Evolutionary conservation across 495 filamentous ascomycete genomes (phyloP).

Genomic region (Sabuloglossum arenarium): DNA sequence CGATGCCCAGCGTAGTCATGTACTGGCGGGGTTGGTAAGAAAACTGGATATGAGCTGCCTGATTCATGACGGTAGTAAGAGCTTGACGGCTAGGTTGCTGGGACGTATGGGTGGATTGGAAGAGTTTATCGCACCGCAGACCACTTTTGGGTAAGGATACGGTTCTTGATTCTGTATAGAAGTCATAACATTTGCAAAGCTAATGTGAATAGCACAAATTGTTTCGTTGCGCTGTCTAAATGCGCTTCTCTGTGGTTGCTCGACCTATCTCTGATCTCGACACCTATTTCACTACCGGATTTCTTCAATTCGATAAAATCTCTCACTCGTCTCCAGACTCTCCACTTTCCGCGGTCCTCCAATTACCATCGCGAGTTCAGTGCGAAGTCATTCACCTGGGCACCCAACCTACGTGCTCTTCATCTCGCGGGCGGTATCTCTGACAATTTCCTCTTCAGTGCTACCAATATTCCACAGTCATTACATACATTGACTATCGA

Average conservation of each 20-base stretch:
- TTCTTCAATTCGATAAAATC: constrained; percentile 31
- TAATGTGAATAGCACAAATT: constrained; percentile 25
- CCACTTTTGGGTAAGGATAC: constrained; percentile 33
- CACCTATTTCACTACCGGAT: constrained; percentile 26
- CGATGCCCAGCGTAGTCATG: constrained; percentile 27
- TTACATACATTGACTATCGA: constrained; percentile 17
- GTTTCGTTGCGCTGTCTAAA: constrained; percentile 40
- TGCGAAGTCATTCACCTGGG: constrained; percentile 20
- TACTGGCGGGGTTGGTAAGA: constrained; percentile 33
- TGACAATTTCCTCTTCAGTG: constrained; percentile 20
- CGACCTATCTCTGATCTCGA: constrained; percentile 37
- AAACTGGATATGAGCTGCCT: constrained; percentile 35
- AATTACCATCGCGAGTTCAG: constrained; percentile 11
- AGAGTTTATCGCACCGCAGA: constrained; percentile 41
- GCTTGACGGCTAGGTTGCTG: constrained; percentile 41
- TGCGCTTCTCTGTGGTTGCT: constrained; percentile 31
- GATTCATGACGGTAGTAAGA: constrained; percentile 44
- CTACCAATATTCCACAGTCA: constrained; percentile 14
- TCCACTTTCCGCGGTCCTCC: constrained; percentile 36
- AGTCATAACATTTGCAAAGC: background rate
- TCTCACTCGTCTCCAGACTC: constrained; percentile 24
- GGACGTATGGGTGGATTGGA: constrained; percentile 32
- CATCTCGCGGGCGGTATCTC: constrained; percentile 23
- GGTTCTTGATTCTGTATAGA: background rate
- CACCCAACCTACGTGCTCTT: constrained; percentile 22